Conservation (phyloP, 805 yeast genomes). For the Clavispora vitiphila region DNA sequence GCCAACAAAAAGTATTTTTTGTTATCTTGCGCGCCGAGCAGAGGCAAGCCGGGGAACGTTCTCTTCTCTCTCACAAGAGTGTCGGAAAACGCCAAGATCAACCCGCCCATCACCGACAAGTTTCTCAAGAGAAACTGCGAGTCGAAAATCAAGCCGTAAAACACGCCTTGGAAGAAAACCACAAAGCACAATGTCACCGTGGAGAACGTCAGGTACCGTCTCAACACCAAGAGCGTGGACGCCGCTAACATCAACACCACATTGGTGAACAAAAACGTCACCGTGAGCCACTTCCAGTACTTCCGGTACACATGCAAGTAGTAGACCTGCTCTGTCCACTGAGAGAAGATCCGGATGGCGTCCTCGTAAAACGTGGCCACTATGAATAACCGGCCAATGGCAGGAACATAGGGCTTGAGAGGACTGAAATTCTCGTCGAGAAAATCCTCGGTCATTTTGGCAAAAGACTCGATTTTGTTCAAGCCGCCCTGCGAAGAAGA, state of each 20-base stretch:
- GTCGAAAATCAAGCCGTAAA: conserved; percentile 83
- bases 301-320: conserved; percentile 78
- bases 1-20: conserved; percentile 80
- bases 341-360: conserved; percentile 72
- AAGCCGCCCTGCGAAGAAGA: conserved; percentile 22
- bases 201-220: conserved; percentile 65
- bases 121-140: conserved; percentile 79
- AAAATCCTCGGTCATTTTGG: conserved; percentile 50
- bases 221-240: conserved; percentile 63
- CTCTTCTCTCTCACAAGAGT: conserved; percentile 74
- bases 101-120: conserved; percentile 87
- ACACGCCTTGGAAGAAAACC: conserved; percentile 76
- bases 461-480: conserved; percentile 45
- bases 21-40: conserved; percentile 64
- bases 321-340: conserved; percentile 88
- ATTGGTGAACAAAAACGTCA: conserved; percentile 61
- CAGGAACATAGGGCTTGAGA: conserved; percentile 74
- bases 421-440: conserved; percentile 48
- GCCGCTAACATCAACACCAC: conserved; percentile 68
- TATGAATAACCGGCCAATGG: conserved; percentile 81
- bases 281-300: conserved; percentile 70
- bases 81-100: conserved; percentile 81
- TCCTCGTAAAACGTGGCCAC: conserved; percentile 95
- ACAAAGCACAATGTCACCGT: conserved; percentile 65
- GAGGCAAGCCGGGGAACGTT: conserved; percentile 69